Percentiles rank a stretch among this genome's conserved stretches.
These are phyloP conservation scores for Phialophora verrucosa DNA, from an alignment of 2,329 filamentous ascomycete genomes.

Conservation along the genomic window DNA sequence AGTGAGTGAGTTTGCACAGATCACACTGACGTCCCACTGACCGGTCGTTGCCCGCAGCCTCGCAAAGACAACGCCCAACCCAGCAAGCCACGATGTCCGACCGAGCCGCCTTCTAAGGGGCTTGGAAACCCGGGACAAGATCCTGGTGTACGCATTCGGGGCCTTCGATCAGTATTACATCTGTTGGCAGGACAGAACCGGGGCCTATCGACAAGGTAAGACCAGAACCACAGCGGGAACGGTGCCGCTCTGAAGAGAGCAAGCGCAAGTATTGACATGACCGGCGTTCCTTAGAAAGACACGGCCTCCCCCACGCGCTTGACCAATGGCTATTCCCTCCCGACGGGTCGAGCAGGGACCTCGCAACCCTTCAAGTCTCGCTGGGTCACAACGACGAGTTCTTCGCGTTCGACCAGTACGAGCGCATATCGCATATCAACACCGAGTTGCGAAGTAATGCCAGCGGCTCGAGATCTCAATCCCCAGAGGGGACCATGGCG, in stretches of 20 bases:
- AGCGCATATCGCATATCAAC: constrained; percentile 45
- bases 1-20: not conserved
- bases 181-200: constrained; percentile 47
- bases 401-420: constrained; percentile 48
- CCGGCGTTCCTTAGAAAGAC: constrained; percentile 41
- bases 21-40: not conserved
- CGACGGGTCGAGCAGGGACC: constrained; percentile 44
- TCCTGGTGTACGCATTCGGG: constrained; percentile 48
- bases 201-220: constrained; percentile 46
- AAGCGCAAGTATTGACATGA: not conserved
- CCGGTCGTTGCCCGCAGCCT: not conserved
- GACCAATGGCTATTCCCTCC: constrained; percentile 46
- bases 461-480: constrained; percentile 6
- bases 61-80: not conserved
- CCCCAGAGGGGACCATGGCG: not conserved
- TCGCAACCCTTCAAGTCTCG: constrained; percentile 47
- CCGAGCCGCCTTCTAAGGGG: constrained; percentile 12
- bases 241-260: not conserved
- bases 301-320: constrained; percentile 44
- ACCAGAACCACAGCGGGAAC: not conserved
- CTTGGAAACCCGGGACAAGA: constrained; percentile 41
- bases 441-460: constrained; percentile 11
- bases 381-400: constrained; percentile 49
- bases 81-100: not conserved
- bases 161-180: constrained; percentile 50